phyloP scores from a whole-genome alignment of 257 asterid species.

The Lantana camara region DNA sequence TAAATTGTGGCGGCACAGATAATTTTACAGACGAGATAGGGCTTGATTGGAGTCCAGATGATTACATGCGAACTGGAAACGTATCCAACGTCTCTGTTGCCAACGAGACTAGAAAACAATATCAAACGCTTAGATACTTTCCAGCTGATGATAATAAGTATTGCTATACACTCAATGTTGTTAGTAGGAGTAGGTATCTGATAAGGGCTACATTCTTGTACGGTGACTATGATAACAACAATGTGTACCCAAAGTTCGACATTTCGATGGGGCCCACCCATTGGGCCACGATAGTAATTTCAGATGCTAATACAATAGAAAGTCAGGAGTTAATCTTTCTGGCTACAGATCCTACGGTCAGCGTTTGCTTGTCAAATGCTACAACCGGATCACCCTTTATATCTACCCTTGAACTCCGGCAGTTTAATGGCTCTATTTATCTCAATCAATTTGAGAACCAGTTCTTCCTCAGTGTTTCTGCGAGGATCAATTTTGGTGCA shows the following conservation, averaged over 20 bases:
- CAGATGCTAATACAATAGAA: slow-evolving; percentile 80
- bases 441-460: slow-evolving; percentile 64
- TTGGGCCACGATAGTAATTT: slow-evolving; percentile 88
- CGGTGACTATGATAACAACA: slow-evolving; percentile 72
- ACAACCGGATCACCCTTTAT: slow-evolving; percentile 95
- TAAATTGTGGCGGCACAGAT: slow-evolving; percentile 85
- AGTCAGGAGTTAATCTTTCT: slow-evolving; percentile 83
- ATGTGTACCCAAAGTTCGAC: slow-evolving; percentile 92
- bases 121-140: slow-evolving; percentile 68
- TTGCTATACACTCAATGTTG: slow-evolving; percentile 77
- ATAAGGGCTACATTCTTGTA: slow-evolving; percentile 89
- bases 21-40: slow-evolving; percentile 77
- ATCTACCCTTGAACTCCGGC: slow-evolving; percentile 96
- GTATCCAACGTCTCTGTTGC: slow-evolving; percentile 56
- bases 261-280: slow-evolving; percentile 87
- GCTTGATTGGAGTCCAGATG: slow-evolving; percentile 76
- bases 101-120: slow-evolving; percentile 73
- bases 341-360: slow-evolving; percentile 73
- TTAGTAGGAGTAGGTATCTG: slow-evolving; percentile 82
- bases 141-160: slow-evolving; percentile 86
- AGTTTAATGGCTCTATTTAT: slow-evolving; percentile 88
- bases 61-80: slow-evolving; percentile 55
- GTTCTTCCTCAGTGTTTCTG: slow-evolving; percentile 80
- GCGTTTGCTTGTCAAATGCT: slow-evolving; percentile 94
- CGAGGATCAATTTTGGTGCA: slow-evolving; percentile 95